Conservation (phyloP, 1,284 basidiomycete genomes). For the Ganoderma meredithae region DNA sequence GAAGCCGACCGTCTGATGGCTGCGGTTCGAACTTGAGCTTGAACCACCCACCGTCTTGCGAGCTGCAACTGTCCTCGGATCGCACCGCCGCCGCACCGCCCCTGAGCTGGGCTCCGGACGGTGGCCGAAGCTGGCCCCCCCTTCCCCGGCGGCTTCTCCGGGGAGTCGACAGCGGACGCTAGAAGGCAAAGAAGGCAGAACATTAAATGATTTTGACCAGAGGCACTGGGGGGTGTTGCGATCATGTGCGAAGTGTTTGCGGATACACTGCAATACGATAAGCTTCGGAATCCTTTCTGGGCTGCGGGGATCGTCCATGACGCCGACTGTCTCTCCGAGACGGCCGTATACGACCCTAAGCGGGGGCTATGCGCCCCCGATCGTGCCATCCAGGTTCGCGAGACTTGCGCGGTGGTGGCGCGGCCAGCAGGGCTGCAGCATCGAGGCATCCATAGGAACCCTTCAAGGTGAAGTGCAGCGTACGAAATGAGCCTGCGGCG, state of each 20-base stretch:
- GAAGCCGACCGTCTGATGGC: neutral
- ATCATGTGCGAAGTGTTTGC: conserved; percentile 7
- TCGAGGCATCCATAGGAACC: neutral
- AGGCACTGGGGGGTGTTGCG: neutral
- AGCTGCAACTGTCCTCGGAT: too few species aligned
- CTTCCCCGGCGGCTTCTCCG: neutral
- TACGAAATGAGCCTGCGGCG: neutral
- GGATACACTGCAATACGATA: neutral
- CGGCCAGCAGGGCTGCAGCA: neutral
- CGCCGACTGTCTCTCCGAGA: neutral
- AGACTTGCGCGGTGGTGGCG: neutral
- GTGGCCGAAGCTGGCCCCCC: neutral
- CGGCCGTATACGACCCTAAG: neutral
- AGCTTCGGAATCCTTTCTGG: neutral
- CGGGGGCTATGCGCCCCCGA: neutral
- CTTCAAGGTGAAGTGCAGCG: neutral
- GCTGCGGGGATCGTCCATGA: neutral
- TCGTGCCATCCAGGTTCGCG: neutral
- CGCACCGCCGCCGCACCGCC: neutral
- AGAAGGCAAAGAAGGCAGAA: neutral
- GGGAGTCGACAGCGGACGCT: neutral
- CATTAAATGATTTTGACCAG: neutral
- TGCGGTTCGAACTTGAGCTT: neutral
- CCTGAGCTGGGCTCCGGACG: neutral
- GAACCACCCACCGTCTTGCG: neutral